Percentiles rank a stretch among this genome's conserved stretches.
Evolutionary conservation across 1,284 basidiomycete genomes (phyloP).

Genomic region (Ganoderma sp.): DNA sequence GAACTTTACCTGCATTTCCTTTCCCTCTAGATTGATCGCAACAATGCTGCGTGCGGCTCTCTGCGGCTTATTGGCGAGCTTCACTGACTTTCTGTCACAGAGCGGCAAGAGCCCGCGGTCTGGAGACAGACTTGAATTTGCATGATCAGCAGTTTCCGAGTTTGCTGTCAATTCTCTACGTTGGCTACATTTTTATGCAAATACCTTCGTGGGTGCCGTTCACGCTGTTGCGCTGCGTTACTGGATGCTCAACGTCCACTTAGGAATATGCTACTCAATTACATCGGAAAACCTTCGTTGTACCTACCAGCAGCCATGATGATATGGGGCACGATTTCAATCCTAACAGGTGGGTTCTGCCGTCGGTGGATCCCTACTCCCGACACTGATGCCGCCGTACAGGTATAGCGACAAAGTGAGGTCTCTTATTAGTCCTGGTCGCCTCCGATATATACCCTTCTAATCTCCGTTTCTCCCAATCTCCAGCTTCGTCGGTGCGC

Average conservation of each 20-base stretch:
- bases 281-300: conserved; percentile 73
- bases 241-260: not conserved
- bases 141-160: conserved; percentile 72
- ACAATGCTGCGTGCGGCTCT: conserved; percentile 60
- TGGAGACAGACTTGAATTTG: conserved; percentile 71
- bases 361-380: not conserved
- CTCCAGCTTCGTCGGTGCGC: conserved; percentile 66
- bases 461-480: not conserved
- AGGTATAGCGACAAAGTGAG: conserved; percentile 38
- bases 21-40: conserved; percentile 62
- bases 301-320: conserved; percentile 77
- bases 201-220: conserved; percentile 66
- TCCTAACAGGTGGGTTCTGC: conserved; percentile 31
- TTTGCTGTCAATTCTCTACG: conserved; percentile 74
- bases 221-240: not conserved
- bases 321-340: conserved; percentile 53
- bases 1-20: not conserved
- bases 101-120: conserved; percentile 70
- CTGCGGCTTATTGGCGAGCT: not conserved
- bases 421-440: not conserved
- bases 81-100: conserved; percentile 40
- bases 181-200: conserved; percentile 83
- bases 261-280: conserved; percentile 77
- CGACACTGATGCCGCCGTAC: not conserved
- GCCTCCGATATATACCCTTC: conserved; percentile 17